These are phyloP conservation scores for Exophiala phaeomuriformis DNA, from an alignment of 2,329 filamentous ascomycete genomes.

Conservation along the genomic window DNA sequence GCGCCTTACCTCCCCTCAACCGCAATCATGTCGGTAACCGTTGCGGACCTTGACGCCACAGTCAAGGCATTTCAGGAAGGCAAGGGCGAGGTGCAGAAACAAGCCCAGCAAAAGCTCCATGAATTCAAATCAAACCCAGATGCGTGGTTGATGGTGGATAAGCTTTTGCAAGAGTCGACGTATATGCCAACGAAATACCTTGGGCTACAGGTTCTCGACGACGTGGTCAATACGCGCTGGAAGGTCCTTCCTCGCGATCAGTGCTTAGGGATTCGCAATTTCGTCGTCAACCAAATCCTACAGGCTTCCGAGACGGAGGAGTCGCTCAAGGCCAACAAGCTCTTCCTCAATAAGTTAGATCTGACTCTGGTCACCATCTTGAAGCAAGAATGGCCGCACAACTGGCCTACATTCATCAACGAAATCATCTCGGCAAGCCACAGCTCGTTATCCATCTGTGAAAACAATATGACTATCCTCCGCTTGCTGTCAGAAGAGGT, in stretches of 20 bases:
- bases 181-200: slow-evolving; percentile 97
- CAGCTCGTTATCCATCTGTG: slow-evolving; percentile 91
- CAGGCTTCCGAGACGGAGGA: slow-evolving; percentile 87
- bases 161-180: slow-evolving; percentile 86
- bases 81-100: slow-evolving; percentile 65
- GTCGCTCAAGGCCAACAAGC: slow-evolving; percentile 72
- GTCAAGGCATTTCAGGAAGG: slow-evolving; percentile 97
- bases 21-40: slow-evolving; percentile 56
- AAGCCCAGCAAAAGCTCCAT: slow-evolving; percentile 42
- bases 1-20: slow-evolving; percentile 9
- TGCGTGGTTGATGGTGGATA: slow-evolving; percentile 94
- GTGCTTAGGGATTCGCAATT: slow-evolving; percentile 97
- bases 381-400: slow-evolving; percentile 99
- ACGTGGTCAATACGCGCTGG: slow-evolving; percentile 98
- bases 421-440: slow-evolving; percentile 97
- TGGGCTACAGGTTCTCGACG: slow-evolving; percentile 91
- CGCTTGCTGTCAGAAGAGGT: slow-evolving; percentile 94
- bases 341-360: slow-evolving; percentile 95
- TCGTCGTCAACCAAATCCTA: slow-evolving; percentile 97
- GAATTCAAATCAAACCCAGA: slow-evolving; percentile 95
- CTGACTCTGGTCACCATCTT: slow-evolving; percentile 93
- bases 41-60: slow-evolving; percentile 91
- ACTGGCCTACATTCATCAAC: slow-evolving; percentile 99
- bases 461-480: slow-evolving; percentile 99
- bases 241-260: slow-evolving; percentile 94